phyloP scores from a whole-genome alignment of 2,329 filamentous ascomycete species.

The Chrysoporthe austroafricana region DNA sequence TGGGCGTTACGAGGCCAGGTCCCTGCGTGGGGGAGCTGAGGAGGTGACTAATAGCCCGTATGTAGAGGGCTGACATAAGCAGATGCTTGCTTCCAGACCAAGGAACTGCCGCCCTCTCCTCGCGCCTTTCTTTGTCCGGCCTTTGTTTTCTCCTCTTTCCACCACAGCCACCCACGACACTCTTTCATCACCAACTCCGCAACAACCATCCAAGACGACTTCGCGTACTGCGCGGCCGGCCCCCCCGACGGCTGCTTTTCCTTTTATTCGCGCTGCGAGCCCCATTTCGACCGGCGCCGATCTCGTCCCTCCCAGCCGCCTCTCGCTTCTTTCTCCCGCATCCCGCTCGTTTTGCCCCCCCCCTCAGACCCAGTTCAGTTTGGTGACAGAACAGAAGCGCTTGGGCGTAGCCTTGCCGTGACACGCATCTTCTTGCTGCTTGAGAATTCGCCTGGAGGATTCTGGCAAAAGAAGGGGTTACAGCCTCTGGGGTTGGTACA shows the following conservation, averaged over 20 bases:
- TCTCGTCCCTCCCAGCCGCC: neutral
- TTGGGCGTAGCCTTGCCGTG: conserved; percentile 10
- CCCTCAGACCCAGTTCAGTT: neutral
- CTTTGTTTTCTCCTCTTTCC: conserved; percentile 1
- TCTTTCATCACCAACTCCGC: conserved; percentile 14
- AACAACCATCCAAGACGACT: conserved; percentile 8
- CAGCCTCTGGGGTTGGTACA: conserved; percentile 26
- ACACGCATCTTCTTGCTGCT: conserved; percentile 22
- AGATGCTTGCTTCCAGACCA: neutral
- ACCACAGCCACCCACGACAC: neutral
- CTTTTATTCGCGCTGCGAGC: neutral
- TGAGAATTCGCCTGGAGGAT: conserved; percentile 27
- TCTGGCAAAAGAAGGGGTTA: conserved; percentile 29
- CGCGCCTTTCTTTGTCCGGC: neutral
- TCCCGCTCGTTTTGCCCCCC: neutral
- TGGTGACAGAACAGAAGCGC: conserved; percentile 10
- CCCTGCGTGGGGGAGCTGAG: too few relatives aligned
- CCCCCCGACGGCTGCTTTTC: neutral
- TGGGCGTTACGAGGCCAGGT: too few relatives aligned
- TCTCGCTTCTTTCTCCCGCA: neutral
- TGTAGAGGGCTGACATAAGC: conserved; percentile 7
- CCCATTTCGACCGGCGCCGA: neutral
- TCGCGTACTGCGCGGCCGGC: neutral
- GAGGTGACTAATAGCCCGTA: conserved; percentile 1
- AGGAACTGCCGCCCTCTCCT: neutral